phyloP scores from a whole-genome alignment of 345 rosid genomes.

The Cardiospermum halicacabum region DNA sequence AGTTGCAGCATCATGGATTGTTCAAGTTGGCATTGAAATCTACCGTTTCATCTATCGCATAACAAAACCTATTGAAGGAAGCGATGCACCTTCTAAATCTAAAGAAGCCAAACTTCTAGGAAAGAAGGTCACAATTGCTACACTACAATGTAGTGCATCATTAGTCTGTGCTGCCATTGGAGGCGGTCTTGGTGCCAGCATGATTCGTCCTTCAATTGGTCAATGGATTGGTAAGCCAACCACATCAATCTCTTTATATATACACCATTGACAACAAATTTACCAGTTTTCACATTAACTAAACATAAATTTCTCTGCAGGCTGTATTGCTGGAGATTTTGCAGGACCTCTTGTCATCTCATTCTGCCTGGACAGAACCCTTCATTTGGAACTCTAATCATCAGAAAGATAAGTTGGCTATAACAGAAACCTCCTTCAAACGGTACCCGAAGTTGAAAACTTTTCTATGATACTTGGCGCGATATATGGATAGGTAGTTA shows the following conservation, averaged over 20 bases:
- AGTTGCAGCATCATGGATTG: slow-evolving; percentile 79
- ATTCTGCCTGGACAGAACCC: slow-evolving; percentile 59
- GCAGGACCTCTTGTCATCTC: slow-evolving; percentile 72
- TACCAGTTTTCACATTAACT: background rate
- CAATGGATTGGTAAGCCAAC: slow-evolving; percentile 87
- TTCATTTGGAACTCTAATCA: slow-evolving; percentile 38
- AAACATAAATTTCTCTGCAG: slow-evolving; percentile 30
- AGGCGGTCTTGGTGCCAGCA: slow-evolving; percentile 76
- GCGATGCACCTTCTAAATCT: slow-evolving; percentile 23
- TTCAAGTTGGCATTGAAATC: slow-evolving; percentile 81
- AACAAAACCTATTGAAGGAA: slow-evolving; percentile 38
- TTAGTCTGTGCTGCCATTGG: slow-evolving; percentile 85
- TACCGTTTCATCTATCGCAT: slow-evolving; percentile 45
- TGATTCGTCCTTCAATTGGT: slow-evolving; percentile 74
- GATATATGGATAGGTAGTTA: background rate
- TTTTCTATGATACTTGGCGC: background rate
- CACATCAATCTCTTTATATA: background rate
- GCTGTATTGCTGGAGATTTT: slow-evolving; percentile 80
- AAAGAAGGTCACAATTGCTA: slow-evolving; percentile 61
- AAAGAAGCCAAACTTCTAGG: slow-evolving; percentile 60
- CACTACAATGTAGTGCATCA: slow-evolving; percentile 71
- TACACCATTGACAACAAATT: background rate
- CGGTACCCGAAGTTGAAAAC: background rate
- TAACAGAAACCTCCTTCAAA: background rate
- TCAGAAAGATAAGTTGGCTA: background rate